phyloP scores from a whole-genome alignment of 176 grass and related monocot genomes.

The Aegilops umbellulata region DNA sequence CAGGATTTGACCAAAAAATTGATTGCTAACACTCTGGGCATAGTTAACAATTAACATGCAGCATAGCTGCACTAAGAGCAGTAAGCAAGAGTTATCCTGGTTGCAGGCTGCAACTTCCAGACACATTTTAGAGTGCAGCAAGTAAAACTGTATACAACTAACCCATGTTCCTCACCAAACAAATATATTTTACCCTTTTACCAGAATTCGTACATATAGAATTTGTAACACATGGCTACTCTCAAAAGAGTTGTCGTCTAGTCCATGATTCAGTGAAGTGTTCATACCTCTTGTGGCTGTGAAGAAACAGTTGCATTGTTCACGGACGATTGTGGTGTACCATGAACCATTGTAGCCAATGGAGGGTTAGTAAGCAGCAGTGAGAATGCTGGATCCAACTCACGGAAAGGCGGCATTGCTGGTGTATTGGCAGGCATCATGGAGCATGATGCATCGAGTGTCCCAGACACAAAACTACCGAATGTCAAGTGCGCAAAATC shows the following conservation, averaged over 20 bases:
- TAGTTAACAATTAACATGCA: not conserved
- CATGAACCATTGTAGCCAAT: constrained; percentile 50
- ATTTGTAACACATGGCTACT: constrained; percentile 12
- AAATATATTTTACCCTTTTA: constrained; percentile 11
- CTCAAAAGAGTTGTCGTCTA: not conserved
- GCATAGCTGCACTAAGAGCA: not conserved
- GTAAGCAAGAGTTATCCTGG: not conserved
- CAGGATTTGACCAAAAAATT: not conserved
- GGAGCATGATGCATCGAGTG: constrained; percentile 48
- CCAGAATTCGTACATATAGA: not conserved
- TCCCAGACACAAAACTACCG: constrained; percentile 80
- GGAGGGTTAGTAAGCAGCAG: constrained; percentile 63
- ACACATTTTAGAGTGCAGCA: not conserved
- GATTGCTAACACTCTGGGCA: not conserved
- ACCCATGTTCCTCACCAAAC: not conserved
- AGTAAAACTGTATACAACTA: not conserved
- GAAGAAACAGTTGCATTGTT: constrained; percentile 41
- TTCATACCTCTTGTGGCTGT: constrained; percentile 50
- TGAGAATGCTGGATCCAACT: constrained; percentile 62
- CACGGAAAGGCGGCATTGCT: constrained; percentile 44
- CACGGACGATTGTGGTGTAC: constrained; percentile 30
- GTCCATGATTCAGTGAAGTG: not conserved
- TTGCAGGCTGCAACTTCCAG: not conserved
- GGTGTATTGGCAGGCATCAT: constrained; percentile 38
- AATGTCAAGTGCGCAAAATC: constrained; percentile 69